These are phyloP conservation scores for Leishmania turanica DNA, from an alignment of 208 protist genomes.

Conservation along the genomic window DNA sequence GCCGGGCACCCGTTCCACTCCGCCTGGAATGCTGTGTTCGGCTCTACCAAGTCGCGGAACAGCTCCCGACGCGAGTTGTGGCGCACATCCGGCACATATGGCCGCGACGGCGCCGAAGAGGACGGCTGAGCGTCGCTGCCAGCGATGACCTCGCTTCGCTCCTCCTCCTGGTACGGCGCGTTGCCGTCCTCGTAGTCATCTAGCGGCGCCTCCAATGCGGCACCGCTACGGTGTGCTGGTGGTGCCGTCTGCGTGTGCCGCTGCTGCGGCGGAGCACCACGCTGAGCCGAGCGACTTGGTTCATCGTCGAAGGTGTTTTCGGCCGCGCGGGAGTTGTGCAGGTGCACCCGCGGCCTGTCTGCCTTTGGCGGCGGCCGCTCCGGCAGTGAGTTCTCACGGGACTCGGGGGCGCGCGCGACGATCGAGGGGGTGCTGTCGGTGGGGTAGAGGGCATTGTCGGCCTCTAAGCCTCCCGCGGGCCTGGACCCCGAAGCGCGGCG, in stretches of 20 bases:
- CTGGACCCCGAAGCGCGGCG: not conserved
- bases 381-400: too few relatives aligned
- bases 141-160: not conserved
- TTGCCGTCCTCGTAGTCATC: not conserved
- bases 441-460: not conserved
- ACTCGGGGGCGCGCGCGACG: not conserved
- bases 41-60: slow-evolving; percentile 19
- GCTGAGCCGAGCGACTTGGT: not conserved
- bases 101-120: not conserved
- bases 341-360: not conserved
- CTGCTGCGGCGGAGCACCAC: not conserved
- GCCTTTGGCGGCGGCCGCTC: not conserved
- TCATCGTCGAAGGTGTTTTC: not conserved
- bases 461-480: not conserved
- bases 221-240: not conserved
- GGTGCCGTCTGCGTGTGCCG: not conserved
- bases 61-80: slow-evolving; percentile 20
- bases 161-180: not conserved
- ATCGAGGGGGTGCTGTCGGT: not conserved
- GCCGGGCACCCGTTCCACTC: slow-evolving; percentile 14
- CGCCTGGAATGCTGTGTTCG: not conserved
- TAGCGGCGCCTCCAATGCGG: not conserved
- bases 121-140: not conserved
- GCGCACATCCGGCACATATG: not conserved
- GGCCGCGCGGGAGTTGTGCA: not conserved